Evolutionary conservation across 192 early-diverging fungal species (phyloP).

Genomic region (Dimargaris xerosporica): DNA sequence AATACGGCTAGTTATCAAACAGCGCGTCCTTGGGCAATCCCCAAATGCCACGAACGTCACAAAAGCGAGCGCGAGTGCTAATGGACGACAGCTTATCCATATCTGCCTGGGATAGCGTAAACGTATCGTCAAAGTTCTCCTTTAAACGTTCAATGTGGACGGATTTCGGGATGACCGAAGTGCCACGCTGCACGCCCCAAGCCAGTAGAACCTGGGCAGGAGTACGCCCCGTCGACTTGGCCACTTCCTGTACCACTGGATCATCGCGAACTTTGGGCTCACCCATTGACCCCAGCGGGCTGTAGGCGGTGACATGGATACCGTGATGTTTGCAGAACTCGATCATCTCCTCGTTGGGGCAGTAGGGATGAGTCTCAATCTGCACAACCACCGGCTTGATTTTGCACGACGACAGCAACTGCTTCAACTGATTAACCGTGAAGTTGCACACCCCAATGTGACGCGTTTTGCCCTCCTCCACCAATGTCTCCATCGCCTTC

Average conservation of each 20-base stretch:
- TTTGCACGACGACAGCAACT: constrained; percentile 42
- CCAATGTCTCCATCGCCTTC: constrained; percentile 64
- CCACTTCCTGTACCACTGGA: constrained; percentile 42
- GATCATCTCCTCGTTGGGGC: constrained; percentile 44
- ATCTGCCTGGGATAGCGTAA: neutral
- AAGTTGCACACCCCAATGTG: constrained; percentile 83
- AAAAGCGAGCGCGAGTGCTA: neutral
- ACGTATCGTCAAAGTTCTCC: constrained; percentile 21
- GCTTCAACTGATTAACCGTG: constrained; percentile 39
- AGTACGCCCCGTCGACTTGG: constrained; percentile 41
- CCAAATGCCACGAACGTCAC: neutral
- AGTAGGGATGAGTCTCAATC: constrained; percentile 69
- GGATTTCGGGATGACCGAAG: constrained; percentile 68
- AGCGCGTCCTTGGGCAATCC: neutral
- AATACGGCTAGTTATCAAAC: neutral
- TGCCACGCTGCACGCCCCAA: constrained; percentile 60
- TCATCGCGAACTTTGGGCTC: constrained; percentile 24
- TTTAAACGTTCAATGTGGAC: constrained; percentile 45
- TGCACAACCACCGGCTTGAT: constrained; percentile 76
- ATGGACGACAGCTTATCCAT: neutral
- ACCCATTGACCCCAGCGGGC: constrained; percentile 45
- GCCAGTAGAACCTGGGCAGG: constrained; percentile 61
- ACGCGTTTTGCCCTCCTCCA: constrained; percentile 50
- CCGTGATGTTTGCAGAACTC: constrained; percentile 51
- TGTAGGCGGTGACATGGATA: constrained; percentile 70